phyloP scores from a whole-genome alignment of 169 alveolate genomes.

The Pseudocohnilembus persalinus region DNA sequence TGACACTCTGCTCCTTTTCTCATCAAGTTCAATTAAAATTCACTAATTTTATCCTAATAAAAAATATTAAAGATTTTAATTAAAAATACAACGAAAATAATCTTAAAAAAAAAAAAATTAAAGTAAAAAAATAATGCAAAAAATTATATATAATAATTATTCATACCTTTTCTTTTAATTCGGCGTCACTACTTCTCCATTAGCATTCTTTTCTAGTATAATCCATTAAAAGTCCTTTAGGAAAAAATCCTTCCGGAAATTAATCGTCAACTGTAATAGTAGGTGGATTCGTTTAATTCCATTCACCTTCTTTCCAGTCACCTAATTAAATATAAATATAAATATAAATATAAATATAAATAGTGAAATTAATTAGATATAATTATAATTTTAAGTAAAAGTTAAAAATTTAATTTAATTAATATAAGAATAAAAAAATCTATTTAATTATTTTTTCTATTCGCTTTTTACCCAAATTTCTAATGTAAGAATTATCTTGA shows the following conservation, averaged over 20 bases:
- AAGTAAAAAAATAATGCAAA: too few species aligned
- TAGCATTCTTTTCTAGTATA: constrained; percentile 85
- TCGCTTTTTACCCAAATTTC: constrained; percentile 12
- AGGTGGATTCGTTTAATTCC: constrained; percentile 83
- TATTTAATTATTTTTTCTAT: not conserved
- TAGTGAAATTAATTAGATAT: too few species aligned
- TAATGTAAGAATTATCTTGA: constrained; percentile 32
- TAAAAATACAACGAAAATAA: too few species aligned
- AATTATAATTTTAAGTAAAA: too few species aligned
- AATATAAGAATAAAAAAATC: not conserved
- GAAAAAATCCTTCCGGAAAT: constrained; percentile 70
- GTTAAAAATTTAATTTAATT: too few species aligned
- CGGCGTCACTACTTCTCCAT: constrained; percentile 83
- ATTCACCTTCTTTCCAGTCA: constrained; percentile 74
- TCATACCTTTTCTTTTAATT: constrained; percentile 91
- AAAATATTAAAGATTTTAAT: not conserved
- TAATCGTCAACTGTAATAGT: constrained; percentile 75
- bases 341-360: too few species aligned
- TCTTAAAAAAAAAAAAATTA: too few species aligned
- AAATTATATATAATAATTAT: too few species aligned
- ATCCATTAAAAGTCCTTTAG: constrained; percentile 88
- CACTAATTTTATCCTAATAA: not conserved
- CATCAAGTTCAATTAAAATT: constrained; percentile 64
- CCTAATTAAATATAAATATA: too few species aligned
- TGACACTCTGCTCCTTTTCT: constrained; percentile 99